phyloP scores from a whole-genome alignment of 2,329 filamentous ascomycete species.

The Amesomyces nigricolor region DNA sequence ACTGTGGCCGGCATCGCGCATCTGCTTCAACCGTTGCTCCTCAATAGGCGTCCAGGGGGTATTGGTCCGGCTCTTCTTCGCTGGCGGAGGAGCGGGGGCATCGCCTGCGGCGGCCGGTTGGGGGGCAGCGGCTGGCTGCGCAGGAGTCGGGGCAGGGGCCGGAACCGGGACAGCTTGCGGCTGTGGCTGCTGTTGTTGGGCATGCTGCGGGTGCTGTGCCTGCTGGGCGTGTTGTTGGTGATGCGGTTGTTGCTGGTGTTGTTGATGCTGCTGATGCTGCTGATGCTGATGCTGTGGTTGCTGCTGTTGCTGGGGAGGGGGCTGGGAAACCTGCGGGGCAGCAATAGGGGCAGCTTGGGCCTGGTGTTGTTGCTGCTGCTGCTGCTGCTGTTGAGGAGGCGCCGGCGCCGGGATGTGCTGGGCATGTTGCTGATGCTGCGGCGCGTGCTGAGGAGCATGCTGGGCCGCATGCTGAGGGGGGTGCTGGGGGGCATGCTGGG shows the following conservation, averaged over 20 bases:
- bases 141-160: conserved; percentile 26
- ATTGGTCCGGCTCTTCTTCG: conserved; percentile 96
- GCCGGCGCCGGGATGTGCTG: conserved; percentile 21
- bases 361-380: conserved; percentile 20
- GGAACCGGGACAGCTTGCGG: conserved; percentile 28
- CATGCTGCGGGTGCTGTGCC: conserved; percentile 28
- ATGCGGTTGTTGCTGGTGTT: conserved; percentile 12
- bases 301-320: conserved; percentile 2
- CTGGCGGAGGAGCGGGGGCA: conserved; percentile 45
- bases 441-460: conserved; percentile 30
- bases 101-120: conserved; percentile 31
- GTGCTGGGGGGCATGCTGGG: conserved; percentile 29
- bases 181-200: conserved; percentile 24
- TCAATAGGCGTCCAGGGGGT: conserved; percentile 96
- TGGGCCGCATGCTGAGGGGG: conserved; percentile 27
- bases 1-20: conserved; percentile 87
- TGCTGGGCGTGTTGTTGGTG: conserved; percentile 18
- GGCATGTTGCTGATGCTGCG: conserved; percentile 27
- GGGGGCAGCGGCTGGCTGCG: conserved; percentile 34
- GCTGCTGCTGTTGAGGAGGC: conserved; percentile 13
- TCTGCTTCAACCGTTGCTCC: conserved; percentile 84
- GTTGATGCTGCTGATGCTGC: conserved; percentile 1
- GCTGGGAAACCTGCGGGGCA: conserved; percentile 19
- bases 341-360: conserved; percentile 1
- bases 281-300: conserved; percentile 4